phyloP scores from a whole-genome alignment of 305 asterid genomes.

The Plantago coronopus region DNA sequence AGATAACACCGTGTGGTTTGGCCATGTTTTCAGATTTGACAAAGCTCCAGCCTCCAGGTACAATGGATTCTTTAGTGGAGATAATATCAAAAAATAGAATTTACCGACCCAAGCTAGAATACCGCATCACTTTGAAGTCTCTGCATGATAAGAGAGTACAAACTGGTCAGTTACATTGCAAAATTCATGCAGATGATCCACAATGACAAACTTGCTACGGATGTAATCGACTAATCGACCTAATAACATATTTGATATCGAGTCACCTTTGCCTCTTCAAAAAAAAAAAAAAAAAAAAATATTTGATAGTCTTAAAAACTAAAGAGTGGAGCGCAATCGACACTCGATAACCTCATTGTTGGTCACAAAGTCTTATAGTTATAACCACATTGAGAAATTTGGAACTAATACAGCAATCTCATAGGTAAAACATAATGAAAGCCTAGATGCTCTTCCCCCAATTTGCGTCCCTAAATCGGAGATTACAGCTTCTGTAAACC shows the following conservation, averaged over 20 bases:
- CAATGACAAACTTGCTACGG: background rate
- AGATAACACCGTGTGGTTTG: slow-evolving; percentile 51
- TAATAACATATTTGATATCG: background rate
- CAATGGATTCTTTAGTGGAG: slow-evolving; percentile 21
- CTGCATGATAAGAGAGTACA: slow-evolving; percentile 13
- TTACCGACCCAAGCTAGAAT: slow-evolving; percentile 22
- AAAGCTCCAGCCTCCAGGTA: slow-evolving; percentile 30
- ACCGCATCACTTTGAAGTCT: slow-evolving; percentile 23
- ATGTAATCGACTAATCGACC: background rate
- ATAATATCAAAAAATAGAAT: slow-evolving; percentile 22
- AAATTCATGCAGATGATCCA: slow-evolving; percentile 17
- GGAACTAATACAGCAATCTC: background rate
- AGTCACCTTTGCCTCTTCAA: too few species aligned
- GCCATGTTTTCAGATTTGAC: slow-evolving; percentile 43
- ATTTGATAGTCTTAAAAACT: background rate
- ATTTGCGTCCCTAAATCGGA: too few species aligned
- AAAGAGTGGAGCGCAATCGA: background rate
- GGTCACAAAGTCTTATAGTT: background rate
- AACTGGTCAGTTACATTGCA: slow-evolving; percentile 16
- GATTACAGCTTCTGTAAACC: too few species aligned
- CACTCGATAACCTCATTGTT: background rate
- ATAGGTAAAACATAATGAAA: background rate
- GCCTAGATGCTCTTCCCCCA: background rate
- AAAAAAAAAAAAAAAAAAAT: background rate
- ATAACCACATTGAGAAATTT: background rate